phyloP scores from a whole-genome alignment of 495 filamentous ascomycete genomes.

The Neurospora sp. region DNA sequence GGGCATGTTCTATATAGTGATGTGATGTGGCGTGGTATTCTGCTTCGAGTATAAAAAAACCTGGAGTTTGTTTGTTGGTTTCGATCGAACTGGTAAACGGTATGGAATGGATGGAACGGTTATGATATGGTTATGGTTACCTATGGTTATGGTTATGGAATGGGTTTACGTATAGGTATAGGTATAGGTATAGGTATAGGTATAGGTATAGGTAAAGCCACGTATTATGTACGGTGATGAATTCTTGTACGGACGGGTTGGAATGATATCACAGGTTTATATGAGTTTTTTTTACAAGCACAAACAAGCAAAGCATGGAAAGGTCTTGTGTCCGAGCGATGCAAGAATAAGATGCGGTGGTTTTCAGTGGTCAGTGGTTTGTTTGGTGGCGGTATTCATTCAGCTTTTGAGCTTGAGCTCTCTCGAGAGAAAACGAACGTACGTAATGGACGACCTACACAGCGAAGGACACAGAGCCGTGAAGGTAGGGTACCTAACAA shows the following conservation, averaged over 20 bases:
- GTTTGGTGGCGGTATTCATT: no score
- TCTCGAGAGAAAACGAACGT: no score
- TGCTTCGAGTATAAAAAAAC: background rate
- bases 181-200: no score
- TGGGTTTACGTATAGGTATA: background rate
- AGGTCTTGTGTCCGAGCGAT: background rate
- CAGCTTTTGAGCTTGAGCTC: no score
- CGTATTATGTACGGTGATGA: background rate
- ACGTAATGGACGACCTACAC: no score
- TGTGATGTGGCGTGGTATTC: background rate
- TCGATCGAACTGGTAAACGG: background rate
- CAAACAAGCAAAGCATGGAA: background rate
- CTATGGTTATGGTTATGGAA: background rate
- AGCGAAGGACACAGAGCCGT: no score
- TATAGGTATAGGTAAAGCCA: background rate
- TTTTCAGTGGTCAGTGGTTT: background rate
- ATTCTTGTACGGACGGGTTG: background rate
- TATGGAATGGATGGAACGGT: background rate
- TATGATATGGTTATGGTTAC: background rate
- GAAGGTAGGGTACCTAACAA: no score
- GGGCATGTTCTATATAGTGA: no score
- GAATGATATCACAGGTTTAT: background rate
- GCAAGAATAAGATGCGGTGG: background rate
- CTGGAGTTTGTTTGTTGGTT: background rate
- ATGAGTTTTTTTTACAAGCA: background rate